These are phyloP conservation scores for Lasiodiplodia hormozganensis DNA, from an alignment of 2,329 filamentous ascomycete genomes.

Conservation along the genomic window DNA sequence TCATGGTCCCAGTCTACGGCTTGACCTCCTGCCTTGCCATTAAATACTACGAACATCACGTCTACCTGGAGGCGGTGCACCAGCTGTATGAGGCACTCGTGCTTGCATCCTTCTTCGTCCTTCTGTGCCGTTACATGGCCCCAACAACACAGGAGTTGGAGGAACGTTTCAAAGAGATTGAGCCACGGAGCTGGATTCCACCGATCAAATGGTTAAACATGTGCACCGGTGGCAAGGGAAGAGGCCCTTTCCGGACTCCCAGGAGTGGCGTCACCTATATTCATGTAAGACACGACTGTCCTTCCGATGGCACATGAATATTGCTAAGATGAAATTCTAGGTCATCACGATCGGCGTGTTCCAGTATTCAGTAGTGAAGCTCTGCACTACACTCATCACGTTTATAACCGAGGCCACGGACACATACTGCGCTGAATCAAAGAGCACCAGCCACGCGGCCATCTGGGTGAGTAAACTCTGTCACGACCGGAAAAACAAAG, in stretches of 20 bases:
- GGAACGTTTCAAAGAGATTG: slow-evolving; percentile 72
- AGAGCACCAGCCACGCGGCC: not conserved
- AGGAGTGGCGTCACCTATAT: slow-evolving; percentile 83
- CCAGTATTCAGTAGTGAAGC: slow-evolving; percentile 79
- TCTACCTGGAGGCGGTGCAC: slow-evolving; percentile 78
- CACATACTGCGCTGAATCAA: slow-evolving; percentile 75
- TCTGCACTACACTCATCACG: slow-evolving; percentile 76
- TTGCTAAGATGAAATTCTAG: slow-evolving; percentile 34
- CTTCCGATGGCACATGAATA: not conserved
- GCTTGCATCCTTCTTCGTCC: slow-evolving; percentile 80
- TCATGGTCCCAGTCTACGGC: slow-evolving; percentile 81
- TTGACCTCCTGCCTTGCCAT: slow-evolving; percentile 74
- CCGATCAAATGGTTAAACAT: slow-evolving; percentile 71
- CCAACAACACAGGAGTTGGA: slow-evolving; percentile 79
- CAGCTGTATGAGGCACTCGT: slow-evolving; percentile 86
- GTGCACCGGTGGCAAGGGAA: slow-evolving; percentile 68
- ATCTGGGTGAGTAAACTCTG: not conserved
- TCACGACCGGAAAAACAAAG: not conserved
- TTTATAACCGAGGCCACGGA: slow-evolving; percentile 72
- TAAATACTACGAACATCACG: slow-evolving; percentile 73
- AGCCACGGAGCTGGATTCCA: slow-evolving; percentile 72
- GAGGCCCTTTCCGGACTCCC: slow-evolving; percentile 71
- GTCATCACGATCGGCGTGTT: slow-evolving; percentile 79
- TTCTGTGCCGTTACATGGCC: slow-evolving; percentile 77
- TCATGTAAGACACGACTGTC: slow-evolving; percentile 59